Evolutionary conservation across 148 eudicot genomes (phyloP), one percentile per base, ranked within the genome.

Genomic region (Chenopodium suecicum): DNA sequence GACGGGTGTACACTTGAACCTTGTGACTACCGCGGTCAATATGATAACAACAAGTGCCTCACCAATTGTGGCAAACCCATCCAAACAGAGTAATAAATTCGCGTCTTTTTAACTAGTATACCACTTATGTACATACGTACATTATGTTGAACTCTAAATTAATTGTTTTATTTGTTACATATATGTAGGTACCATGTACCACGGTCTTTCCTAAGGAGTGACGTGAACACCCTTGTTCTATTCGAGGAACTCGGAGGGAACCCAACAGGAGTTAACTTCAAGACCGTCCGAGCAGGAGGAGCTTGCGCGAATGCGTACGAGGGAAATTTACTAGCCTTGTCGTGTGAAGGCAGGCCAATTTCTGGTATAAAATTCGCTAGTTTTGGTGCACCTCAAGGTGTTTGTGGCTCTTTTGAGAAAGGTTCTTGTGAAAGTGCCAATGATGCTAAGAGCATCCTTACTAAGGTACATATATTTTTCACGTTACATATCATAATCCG

Each of bases 201-300:
- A 1, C 84, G 97, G 8, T 88, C 89, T 1, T 91, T 87, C 70
- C 47, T 90, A 78, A 70, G 47, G 6, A 80, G 79, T 31, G 89
- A 79, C 0, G 85, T 25, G 17, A 92, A 92, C 62, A 90, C 89
- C 22, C 82, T 92, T 75, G 91, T 92, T 4, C 83, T 92, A 1
- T 92, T 91, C 9, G 94, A 92, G 63, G 94, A 89, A 71, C 80
- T 92, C 27, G 97, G 94, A 8, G 97, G 97, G 8, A 88, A 91
- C 74, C 94, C 94, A 11, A 79, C 90, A 5, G 74, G 72, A 6
- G 94, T 93, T 1, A 90, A 82, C 78, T 93, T 93, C 82, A 85
- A 86, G 74, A 91, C 93, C 0, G 82, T 89, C 22, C 47, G 37
- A 0, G 70, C 74, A 0, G 93, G 89, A 4, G 76, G 68, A 10